These are phyloP conservation scores for Dothistroma pini DNA, from an alignment of 2,329 filamentous ascomycete genomes.

Conservation along the genomic window DNA sequence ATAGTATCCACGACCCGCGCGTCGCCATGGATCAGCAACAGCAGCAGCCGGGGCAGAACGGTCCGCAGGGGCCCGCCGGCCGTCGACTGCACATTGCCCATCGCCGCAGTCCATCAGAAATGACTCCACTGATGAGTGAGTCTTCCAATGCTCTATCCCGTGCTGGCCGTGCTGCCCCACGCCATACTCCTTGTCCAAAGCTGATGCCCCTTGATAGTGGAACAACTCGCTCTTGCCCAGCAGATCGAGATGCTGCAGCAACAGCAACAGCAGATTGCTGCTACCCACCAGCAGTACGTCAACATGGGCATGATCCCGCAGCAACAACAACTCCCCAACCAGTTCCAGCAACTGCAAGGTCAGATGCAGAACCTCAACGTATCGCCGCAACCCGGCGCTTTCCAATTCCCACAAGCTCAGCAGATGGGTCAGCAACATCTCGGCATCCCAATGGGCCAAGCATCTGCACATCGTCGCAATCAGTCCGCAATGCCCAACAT, in stretches of 20 bases:
- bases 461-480: constrained; percentile 89
- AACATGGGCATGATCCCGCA: constrained; percentile 94
- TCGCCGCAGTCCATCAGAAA: constrained; percentile 91
- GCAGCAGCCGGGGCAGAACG: constrained; percentile 46
- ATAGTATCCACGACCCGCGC: background rate
- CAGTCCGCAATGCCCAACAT: constrained; percentile 94
- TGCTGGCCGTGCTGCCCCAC: background rate
- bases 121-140: constrained; percentile 97
- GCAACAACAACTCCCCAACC: constrained; percentile 72
- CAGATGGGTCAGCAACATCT: constrained; percentile 54
- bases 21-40: constrained; percentile 51
- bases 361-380: constrained; percentile 74
- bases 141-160: constrained; percentile 32
- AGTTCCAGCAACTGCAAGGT: constrained; percentile 74
- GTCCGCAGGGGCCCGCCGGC: constrained; percentile 66
- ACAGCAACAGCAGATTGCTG: constrained; percentile 96
- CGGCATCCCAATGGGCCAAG: constrained; percentile 68
- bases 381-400: constrained; percentile 62
- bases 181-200: constrained; percentile 11
- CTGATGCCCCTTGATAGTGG: constrained; percentile 60
- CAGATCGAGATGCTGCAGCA: constrained; percentile 97
- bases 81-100: constrained; percentile 96
- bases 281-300: constrained; percentile 94
- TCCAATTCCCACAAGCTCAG: constrained; percentile 80
- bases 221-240: constrained; percentile 95